phyloP scores from a whole-genome alignment of 495 filamentous ascomycete genomes.

The Xylaria venustula region DNA sequence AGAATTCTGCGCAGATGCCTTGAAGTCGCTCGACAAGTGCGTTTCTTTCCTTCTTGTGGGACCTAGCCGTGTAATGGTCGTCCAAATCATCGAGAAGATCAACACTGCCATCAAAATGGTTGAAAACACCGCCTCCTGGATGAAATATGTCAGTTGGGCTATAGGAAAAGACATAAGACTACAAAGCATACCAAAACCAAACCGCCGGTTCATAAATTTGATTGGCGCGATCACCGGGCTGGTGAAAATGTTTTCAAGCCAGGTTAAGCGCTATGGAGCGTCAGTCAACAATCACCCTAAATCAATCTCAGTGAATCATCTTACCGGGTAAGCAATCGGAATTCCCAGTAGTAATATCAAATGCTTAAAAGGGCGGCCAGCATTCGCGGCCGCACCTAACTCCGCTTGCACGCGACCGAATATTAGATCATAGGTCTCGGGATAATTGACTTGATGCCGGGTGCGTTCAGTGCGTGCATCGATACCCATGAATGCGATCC shows the following conservation, averaged over 20 bases:
- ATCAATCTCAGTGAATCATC: constrained; percentile 8
- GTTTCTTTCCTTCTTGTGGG: constrained; percentile 86
- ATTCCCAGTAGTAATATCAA: constrained; percentile 85
- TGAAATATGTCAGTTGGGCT: background rate
- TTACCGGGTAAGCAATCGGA: constrained; percentile 85
- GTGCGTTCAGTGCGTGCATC: constrained; percentile 92
- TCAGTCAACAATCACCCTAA: background rate
- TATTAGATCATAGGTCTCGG: constrained; percentile 82
- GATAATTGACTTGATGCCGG: constrained; percentile 86
- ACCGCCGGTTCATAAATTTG: constrained; percentile 85
- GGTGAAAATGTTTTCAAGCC: constrained; percentile 85
- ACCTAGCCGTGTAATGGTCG: constrained; percentile 90
- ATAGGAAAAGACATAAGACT: background rate
- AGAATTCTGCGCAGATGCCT: constrained; percentile 64
- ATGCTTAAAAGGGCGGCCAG: constrained; percentile 66
- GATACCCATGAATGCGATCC: constrained; percentile 81
- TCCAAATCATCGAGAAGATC: constrained; percentile 92
- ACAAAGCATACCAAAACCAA: constrained; percentile 59
- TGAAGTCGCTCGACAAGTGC: constrained; percentile 73
- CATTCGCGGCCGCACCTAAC: constrained; percentile 51
- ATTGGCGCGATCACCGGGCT: constrained; percentile 83
- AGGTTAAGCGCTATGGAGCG: constrained; percentile 68
- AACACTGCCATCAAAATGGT: constrained; percentile 85
- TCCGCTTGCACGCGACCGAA: constrained; percentile 68
- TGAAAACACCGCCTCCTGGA: constrained; percentile 75